phyloP scores from a whole-genome alignment of 768 basidiomycete genomes.

The Amyloporia xantha region DNA sequence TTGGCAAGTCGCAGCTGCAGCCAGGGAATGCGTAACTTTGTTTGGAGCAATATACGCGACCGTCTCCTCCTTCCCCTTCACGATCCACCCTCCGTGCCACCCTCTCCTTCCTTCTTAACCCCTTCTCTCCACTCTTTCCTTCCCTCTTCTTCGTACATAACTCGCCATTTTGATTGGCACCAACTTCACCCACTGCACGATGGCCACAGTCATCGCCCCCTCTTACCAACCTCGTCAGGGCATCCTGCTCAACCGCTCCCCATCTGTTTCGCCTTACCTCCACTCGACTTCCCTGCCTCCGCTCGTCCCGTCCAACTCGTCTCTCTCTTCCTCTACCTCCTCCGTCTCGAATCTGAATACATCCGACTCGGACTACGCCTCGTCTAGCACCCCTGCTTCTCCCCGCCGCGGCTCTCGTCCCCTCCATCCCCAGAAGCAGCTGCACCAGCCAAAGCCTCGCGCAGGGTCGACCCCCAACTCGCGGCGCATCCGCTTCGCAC shows the following conservation, averaged over 20 bases:
- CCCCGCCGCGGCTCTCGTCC: conserved; percentile 8
- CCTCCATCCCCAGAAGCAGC: conserved; percentile 3
- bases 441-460: conserved; percentile 9
- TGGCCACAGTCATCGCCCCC: conserved; percentile 13
- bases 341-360: conserved; percentile 19
- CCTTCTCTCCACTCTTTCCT: conserved; percentile 5
- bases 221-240: conserved; percentile 16
- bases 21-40: not conserved
- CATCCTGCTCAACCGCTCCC: conserved; percentile 26
- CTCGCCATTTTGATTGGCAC: not conserved
- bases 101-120: conserved; percentile 9
- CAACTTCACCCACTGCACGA: conserved; percentile 7
- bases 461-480: conserved; percentile 11
- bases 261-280: conserved; percentile 19
- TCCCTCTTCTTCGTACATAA: conserved; percentile 4
- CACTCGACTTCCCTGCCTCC: conserved; percentile 17
- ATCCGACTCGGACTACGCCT: conserved; percentile 16
- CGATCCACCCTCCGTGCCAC: not conserved
- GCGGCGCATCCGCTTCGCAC: conserved; percentile 70
- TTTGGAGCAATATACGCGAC: conserved; percentile 2
- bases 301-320: conserved; percentile 18
- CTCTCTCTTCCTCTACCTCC: conserved; percentile 21
- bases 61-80: not conserved
- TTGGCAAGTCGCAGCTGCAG: not conserved
- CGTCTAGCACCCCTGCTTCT: conserved; percentile 11